Evolutionary conservation across 2,329 filamentous ascomycete genomes (phyloP), one percentile per base, ranked within the genome.

Genomic region (Biscogniauxia sp.): DNA sequence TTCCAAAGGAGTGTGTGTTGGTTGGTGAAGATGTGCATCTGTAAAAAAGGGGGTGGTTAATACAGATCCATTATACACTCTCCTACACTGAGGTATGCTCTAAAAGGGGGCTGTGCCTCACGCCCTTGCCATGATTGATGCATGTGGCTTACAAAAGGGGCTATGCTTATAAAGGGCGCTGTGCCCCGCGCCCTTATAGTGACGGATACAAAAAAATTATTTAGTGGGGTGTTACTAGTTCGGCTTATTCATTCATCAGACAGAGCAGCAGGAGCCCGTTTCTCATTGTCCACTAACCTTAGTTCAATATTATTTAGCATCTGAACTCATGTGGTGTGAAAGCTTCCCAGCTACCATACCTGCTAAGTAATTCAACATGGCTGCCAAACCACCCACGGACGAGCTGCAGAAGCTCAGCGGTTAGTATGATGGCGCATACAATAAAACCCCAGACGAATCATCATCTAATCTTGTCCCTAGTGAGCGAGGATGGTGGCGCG

Each of bases 381-480:
- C 77, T 61, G 75, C 76, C 57, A 73, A 76, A 69, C 69, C 67
- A 55, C 75, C 77, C 7, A 69, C 74, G 61, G 76, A 77, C 26
- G 76, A 77, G 74, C 76, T 78, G 5, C 67, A 74, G 57, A 77
- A 77, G 74, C 76, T 79, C 68, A 75, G 69, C 59, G 72, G 77
- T 79, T 65, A 64, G 73, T 66, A 55, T 19, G 5, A 26, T 45
- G 7, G 49, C 28, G 28, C 28, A 32, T 32, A 32, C 9, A 8
- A 32, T 32, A 8, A 4, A 32, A 4, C 1, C 28, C 9, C 3
- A 32, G 7, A 32, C 2, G 2, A 32, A 32, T 32, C 11, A 66
- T 41, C n/a, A 13, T 60, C 25, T 25, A 15, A 37, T 28, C 45
- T n/a, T 6, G 28, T 13, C 26, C 66, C 61, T 64, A 80, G 78